Base-by-base conservation (phyloP, 306 rosid species). In the Trifolium fragiferum region DNA sequence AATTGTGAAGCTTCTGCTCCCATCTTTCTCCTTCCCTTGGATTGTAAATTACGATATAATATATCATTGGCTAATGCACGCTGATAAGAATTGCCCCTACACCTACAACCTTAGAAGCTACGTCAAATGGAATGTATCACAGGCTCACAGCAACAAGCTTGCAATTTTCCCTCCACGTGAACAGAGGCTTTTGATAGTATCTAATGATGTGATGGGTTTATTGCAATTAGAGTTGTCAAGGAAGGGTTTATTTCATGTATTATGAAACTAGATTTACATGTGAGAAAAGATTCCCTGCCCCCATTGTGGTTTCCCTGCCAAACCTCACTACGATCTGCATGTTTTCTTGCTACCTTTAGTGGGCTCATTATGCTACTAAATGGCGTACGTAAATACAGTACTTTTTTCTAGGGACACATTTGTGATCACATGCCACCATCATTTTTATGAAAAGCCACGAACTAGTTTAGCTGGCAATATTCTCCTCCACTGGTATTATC, bases 11-110 rank as follows among this genome's bases (percentile, higher is more conserved):
- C 84, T 93, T 87, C 79, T 73, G 62, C 89, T 21, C 85, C 85
- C 2, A 18, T 60, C 40, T 60, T 15, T 30, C 0, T 30, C 41
- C 8, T 67, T 82, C 83, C 61, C 89, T 90, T 80, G 88, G 88
- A 16, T 87, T 91, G 78, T 89, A 90, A 78, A 79, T 78, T 74
- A 90, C 80, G 81, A 79, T 87, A 74, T 85, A 82, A 73, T 70
- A 85, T 78, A 73, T 86, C 86, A 76, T 80, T 83, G 21, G 76
- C 83, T 72, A 83, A 75, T 63, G 89, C 87, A 72, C 87, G 88
- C 82, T 84, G 84, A 50, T 80, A 86, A 90, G 73, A 78, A 80
- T 83, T 57, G 70, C 81, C 63, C 90, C 89, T 43, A 76, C 84
- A 54, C 88, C 86, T 75, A 78, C 86, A 78, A 69, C 43, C 43